Conservation (phyloP, 768 basidiomycete species). For the Rhodosporidiobolus odoratus region DNA sequence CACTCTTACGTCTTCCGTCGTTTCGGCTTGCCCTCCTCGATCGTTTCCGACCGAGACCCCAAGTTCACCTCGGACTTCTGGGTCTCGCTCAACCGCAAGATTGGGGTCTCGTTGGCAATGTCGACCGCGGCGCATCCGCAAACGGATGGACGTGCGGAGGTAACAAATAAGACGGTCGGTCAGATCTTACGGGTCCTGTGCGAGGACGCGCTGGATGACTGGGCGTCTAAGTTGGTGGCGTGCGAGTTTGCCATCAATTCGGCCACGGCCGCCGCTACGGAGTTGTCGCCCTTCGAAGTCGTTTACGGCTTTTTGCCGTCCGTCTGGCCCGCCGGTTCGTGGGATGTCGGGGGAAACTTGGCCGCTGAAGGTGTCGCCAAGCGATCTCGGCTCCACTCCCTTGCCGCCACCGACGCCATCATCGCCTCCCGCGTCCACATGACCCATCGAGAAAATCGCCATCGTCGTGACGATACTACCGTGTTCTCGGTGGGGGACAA, state of each 20-base stretch:
- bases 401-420: background rate
- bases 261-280: background rate
- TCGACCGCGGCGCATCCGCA: constrained; percentile 52
- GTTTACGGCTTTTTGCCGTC: constrained; percentile 3
- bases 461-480: background rate
- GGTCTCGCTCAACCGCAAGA: constrained; percentile 45
- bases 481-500: background rate
- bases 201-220: constrained; percentile 42
- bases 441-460: constrained; percentile 1
- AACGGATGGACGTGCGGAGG: constrained; percentile 50
- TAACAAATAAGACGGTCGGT: constrained; percentile 39
- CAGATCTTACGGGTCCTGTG: constrained; percentile 20
- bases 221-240: constrained; percentile 43
- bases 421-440: constrained; percentile 13
- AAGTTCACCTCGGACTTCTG: constrained; percentile 52
- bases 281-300: background rate
- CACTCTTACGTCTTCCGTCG: constrained; percentile 47
- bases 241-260: constrained; percentile 50
- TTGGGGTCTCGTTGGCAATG: constrained; percentile 46
- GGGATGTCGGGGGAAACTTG: background rate
- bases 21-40: constrained; percentile 49
- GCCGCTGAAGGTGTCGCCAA: background rate
- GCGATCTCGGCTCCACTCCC: background rate
- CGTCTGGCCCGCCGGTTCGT: background rate
- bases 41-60: constrained; percentile 51